Evolutionary conservation across 768 basidiomycete species (phyloP).

Genomic region (Pluteus cervinus): DNA sequence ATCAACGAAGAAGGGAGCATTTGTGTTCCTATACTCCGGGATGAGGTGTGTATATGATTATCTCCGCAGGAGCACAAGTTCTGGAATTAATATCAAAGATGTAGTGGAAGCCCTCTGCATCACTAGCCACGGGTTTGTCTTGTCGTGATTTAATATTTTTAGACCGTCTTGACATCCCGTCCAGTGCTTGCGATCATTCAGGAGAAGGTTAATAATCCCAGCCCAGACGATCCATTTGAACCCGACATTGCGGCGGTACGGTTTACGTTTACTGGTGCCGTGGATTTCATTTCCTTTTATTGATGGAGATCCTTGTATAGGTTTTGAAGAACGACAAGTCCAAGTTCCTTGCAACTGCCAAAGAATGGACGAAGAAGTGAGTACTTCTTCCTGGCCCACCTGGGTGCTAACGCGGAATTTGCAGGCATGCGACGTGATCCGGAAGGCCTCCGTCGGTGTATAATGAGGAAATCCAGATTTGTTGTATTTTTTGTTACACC

Average conservation of each 20-base stretch:
- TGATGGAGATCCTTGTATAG: constrained; percentile 26
- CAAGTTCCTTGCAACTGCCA: constrained; percentile 73
- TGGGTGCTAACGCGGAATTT: constrained; percentile 5
- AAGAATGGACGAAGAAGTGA: constrained; percentile 82
- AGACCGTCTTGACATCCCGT: constrained; percentile 6
- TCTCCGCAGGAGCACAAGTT: background rate
- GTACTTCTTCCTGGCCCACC: constrained; percentile 8
- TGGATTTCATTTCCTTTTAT: constrained; percentile 3
- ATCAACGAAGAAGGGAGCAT: constrained; percentile 87
- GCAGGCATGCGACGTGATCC: constrained; percentile 21
- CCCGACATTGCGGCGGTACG: constrained; percentile 80
- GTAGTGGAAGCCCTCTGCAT: constrained; percentile 84
- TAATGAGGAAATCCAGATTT: background rate
- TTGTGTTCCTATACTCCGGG: constrained; percentile 77
- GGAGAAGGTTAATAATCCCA: constrained; percentile 85
- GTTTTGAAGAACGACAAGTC: constrained; percentile 69
- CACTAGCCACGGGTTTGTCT: constrained; percentile 57
- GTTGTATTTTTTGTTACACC: background rate
- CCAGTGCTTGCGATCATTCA: constrained; percentile 71
- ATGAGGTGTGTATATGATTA: constrained; percentile 51
- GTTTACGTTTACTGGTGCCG: constrained; percentile 7
- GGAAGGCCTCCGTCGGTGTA: background rate
- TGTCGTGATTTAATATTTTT: constrained; percentile 1
- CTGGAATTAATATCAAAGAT: constrained; percentile 1
- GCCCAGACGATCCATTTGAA: constrained; percentile 84